A percentile compares a stretch with the other conserved stretches of the same genome.
phyloP scores from a whole-genome alignment of 1,139 yeast species.

The Yamadazyma atlantica region DNA sequence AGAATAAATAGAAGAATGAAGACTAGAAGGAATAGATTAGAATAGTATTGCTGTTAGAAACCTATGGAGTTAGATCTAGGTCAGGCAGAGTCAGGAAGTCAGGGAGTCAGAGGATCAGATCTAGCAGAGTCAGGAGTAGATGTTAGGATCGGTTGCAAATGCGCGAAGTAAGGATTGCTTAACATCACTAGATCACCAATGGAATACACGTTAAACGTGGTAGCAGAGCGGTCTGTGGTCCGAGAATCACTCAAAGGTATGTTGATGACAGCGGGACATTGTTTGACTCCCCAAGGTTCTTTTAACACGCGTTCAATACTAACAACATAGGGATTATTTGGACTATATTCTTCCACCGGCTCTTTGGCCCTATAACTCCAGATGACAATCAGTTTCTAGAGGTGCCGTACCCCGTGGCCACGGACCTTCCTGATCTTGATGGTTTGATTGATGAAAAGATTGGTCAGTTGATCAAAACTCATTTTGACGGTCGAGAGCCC shows the following conservation, averaged over 20 bases:
- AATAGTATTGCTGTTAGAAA: too few relatives aligned
- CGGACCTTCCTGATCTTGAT: conserved; percentile 44
- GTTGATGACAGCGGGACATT: conserved; percentile 15
- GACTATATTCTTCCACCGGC: conserved; percentile 67
- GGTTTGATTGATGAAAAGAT: conserved; percentile 43
- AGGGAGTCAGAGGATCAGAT: too few relatives aligned
- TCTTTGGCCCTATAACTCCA: conserved; percentile 68
- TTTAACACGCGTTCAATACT: conserved; percentile 11
- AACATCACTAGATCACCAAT: conserved; percentile 15
- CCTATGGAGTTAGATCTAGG: too few relatives aligned
- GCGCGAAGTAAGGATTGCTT: background rate
- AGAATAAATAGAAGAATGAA: too few relatives aligned
- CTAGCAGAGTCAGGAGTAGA: too few relatives aligned
- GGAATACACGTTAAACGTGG: conserved; percentile 40
- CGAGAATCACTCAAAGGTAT: conserved; percentile 47
- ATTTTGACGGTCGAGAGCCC: too few relatives aligned
- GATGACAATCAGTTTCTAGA: conserved; percentile 43
- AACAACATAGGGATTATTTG: conserved; percentile 54
- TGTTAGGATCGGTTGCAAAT: background rate
- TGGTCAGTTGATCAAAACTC: conserved; percentile 31
- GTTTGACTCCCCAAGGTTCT: background rate
- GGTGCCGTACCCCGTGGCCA: conserved; percentile 46
- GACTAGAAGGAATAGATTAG: background rate
- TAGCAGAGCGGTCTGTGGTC: conserved; percentile 44
- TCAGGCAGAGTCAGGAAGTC: too few relatives aligned